Evolutionary conservation across 2,329 filamentous ascomycete species (phyloP).

Genomic region (Aspergillus phoenicis): DNA sequence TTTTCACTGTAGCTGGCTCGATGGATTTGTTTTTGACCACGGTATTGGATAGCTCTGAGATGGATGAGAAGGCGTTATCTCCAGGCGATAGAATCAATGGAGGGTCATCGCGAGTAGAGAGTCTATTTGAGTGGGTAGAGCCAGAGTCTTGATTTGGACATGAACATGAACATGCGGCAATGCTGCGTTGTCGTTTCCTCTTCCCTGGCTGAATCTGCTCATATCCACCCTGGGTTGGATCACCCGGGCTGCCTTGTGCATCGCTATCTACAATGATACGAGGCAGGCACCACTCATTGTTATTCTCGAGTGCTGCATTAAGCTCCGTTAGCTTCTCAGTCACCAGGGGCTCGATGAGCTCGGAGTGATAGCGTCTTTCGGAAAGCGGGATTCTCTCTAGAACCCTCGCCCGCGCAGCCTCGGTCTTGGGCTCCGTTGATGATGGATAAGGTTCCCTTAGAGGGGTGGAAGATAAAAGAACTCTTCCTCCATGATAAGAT

Average conservation of each 20-base stretch:
- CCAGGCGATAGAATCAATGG: constrained; percentile 39
- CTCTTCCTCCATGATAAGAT: background rate
- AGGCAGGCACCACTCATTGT: constrained; percentile 38
- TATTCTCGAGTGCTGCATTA: constrained; percentile 14
- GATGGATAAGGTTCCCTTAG: constrained; percentile 50
- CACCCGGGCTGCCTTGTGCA: background rate
- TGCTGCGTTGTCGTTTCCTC: constrained; percentile 5
- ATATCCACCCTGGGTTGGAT: background rate
- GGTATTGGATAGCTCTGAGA: constrained; percentile 25
- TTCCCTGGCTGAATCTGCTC: constrained; percentile 3
- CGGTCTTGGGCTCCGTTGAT: constrained; percentile 55
- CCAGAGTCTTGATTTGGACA: no score
- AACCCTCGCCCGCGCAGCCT: constrained; percentile 46
- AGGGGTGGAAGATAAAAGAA: constrained; percentile 51
- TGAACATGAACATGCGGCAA: background rate
- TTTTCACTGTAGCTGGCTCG: constrained; percentile 19
- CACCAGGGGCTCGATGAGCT: constrained; percentile 37
- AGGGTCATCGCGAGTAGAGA: constrained; percentile 15
- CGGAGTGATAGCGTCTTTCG: constrained; percentile 36
- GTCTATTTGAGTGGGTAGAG: background rate
- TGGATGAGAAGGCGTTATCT: constrained; percentile 32
- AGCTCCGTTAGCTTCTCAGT: constrained; percentile 43
- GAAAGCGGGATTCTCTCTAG: constrained; percentile 36
- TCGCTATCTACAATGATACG: constrained; percentile 15
- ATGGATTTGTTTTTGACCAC: constrained; percentile 37